A percentile compares a stretch with the other conserved stretches of the same genome.
phyloP scores from a whole-genome alignment of 305 asterid genomes.

The Fraxinus platypoda region DNA sequence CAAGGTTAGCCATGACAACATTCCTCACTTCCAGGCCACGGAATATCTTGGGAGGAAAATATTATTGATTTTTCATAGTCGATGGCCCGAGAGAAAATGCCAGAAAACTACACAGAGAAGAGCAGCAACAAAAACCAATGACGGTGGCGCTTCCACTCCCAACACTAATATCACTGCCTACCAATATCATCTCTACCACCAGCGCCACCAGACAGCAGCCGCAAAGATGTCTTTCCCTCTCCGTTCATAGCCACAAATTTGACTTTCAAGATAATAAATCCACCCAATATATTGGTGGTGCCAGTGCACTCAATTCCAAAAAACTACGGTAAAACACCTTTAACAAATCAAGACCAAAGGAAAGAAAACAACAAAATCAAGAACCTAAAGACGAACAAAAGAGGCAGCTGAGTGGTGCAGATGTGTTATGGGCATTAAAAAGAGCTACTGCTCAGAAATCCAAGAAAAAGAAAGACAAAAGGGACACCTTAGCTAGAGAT shows the following conservation, averaged over 20 bases:
- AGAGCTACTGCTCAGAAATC: slow-evolving; percentile 21
- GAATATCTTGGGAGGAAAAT: background rate
- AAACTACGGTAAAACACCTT: background rate
- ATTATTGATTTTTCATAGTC: background rate
- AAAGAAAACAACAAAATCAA: background rate
- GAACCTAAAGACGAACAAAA: background rate
- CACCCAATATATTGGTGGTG: background rate
- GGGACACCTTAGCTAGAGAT: background rate
- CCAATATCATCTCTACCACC: background rate
- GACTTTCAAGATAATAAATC: background rate
- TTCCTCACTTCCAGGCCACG: background rate
- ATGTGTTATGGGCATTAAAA: slow-evolving; percentile 23
- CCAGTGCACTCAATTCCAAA: background rate
- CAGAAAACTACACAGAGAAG: background rate
- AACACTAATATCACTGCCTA: background rate
- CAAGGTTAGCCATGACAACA: background rate
- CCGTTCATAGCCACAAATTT: background rate
- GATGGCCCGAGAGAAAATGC: background rate
- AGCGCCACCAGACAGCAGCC: background rate
- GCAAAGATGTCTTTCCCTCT: background rate
- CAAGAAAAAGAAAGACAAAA: slow-evolving; percentile 19
- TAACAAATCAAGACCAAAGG: background rate
- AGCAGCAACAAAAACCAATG: background rate
- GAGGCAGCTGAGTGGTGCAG: slow-evolving; percentile 25
- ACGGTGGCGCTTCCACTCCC: background rate